phyloP scores from a whole-genome alignment of 495 filamentous ascomycete species.

The Lasiosphaeria miniovina region DNA sequence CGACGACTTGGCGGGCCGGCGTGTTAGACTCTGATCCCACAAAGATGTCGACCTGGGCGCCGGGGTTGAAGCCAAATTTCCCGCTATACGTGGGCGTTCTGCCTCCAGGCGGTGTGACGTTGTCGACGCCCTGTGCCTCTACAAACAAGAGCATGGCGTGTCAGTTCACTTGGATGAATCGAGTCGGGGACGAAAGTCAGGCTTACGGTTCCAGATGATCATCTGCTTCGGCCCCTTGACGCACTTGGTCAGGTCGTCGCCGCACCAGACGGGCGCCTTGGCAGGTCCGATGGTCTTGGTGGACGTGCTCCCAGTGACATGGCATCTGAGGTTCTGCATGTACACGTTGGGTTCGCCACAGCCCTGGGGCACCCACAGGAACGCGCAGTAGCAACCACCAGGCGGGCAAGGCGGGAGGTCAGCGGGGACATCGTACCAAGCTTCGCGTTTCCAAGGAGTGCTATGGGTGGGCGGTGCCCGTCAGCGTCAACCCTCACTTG shows the following conservation, averaged over 20 bases:
- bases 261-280: conserved; percentile 44
- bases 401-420: conserved; percentile 47
- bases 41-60: conserved; percentile 50
- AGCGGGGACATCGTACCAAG: conserved; percentile 46
- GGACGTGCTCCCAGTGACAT: conserved; percentile 44
- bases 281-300: conserved; percentile 39
- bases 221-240: conserved; percentile 55
- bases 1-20: background rate
- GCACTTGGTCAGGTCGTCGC: conserved; percentile 40
- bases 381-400: conserved; percentile 54
- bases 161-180: background rate
- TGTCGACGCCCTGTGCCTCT: conserved; percentile 35
- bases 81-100: conserved; percentile 38
- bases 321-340: conserved; percentile 56
- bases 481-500: no score
- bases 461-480: background rate
- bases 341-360: conserved; percentile 47
- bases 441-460: conserved; percentile 50
- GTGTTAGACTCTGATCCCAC: background rate
- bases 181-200: background rate
- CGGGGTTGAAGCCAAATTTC: conserved; percentile 40
- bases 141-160: background rate
- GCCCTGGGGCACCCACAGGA: conserved; percentile 55
- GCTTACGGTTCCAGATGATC: conserved; percentile 44
- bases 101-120: conserved; percentile 31